These are phyloP conservation scores for Arctium minus DNA, from an alignment of 129 eudicot genomes.

Conservation along the genomic window DNA sequence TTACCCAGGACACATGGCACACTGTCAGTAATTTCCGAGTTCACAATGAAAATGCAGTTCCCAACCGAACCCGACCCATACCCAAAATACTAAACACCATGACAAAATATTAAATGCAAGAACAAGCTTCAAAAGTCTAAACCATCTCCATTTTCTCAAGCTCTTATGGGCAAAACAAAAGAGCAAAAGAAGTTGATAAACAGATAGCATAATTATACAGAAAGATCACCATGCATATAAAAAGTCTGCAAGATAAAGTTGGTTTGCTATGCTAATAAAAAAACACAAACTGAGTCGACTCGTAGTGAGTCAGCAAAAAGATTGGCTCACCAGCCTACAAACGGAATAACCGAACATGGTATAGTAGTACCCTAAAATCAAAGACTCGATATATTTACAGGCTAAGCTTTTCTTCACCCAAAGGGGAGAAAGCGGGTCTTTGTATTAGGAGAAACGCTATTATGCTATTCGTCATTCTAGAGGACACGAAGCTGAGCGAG, in stretches of 20 bases:
- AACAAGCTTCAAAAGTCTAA: neutral
- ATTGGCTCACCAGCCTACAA: conserved; percentile 40
- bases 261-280: conserved; percentile 5
- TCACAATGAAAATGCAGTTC: neutral
- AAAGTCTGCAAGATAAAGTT: neutral
- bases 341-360: neutral
- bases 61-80: neutral
- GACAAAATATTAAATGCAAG: neutral
- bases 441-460: conserved; percentile 11
- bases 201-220: neutral
- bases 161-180: neutral
- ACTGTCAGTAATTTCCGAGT: neutral
- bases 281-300: conserved; percentile 15
- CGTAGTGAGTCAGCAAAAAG: conserved; percentile 41
- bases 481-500: conserved; percentile 98
- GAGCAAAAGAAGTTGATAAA: neutral
- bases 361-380: neutral
- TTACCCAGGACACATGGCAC: neutral
- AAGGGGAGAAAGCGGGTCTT: conserved; percentile 42
- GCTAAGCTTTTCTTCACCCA: conserved; percentile 38
- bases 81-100: neutral
- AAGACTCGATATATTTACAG: conserved; percentile 41
- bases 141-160: neutral
- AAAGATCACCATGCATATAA: neutral
- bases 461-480: conserved; percentile 15